Percentiles rank a stretch among this genome's conserved stretches.
These are phyloP conservation scores for Leersia perrieri DNA, from an alignment of 176 grass and related monocot genomes.

Conservation along the genomic window DNA sequence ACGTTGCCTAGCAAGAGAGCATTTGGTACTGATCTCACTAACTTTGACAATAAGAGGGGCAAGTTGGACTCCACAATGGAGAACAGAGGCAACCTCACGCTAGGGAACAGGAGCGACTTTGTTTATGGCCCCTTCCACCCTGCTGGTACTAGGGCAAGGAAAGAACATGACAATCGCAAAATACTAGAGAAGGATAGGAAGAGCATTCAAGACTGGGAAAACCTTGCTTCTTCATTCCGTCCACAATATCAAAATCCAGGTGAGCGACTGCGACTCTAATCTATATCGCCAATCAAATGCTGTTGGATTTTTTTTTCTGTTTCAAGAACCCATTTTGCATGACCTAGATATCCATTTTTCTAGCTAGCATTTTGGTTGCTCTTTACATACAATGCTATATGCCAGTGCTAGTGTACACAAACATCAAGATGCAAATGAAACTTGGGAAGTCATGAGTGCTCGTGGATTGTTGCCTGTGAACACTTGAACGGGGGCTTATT, in stretches of 20 bases:
- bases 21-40: constrained; percentile 88
- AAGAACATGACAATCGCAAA: constrained; percentile 2
- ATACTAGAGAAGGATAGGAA: constrained; percentile 41
- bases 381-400: neutral
- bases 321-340: neutral
- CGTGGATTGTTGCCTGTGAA: neutral
- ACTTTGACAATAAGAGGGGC: constrained; percentile 55
- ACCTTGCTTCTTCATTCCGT: constrained; percentile 60
- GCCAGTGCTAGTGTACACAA: neutral
- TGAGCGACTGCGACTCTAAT: constrained; percentile 26
- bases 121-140: constrained; percentile 92
- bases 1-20: constrained; percentile 53
- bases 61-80: constrained; percentile 30
- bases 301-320: no score
- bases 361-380: neutral
- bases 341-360: neutral
- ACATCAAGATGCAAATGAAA: neutral
- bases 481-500: neutral
- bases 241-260: constrained; percentile 89
- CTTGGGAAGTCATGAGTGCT: neutral
- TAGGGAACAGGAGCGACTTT: constrained; percentile 46
- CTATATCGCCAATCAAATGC: neutral
- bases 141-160: constrained; percentile 39
- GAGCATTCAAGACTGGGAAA: constrained; percentile 77
- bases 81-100: constrained; percentile 37